These are phyloP conservation scores for Durusdinium trenchii DNA, from an alignment of 73 alveolate species.

Conservation along the genomic window DNA sequence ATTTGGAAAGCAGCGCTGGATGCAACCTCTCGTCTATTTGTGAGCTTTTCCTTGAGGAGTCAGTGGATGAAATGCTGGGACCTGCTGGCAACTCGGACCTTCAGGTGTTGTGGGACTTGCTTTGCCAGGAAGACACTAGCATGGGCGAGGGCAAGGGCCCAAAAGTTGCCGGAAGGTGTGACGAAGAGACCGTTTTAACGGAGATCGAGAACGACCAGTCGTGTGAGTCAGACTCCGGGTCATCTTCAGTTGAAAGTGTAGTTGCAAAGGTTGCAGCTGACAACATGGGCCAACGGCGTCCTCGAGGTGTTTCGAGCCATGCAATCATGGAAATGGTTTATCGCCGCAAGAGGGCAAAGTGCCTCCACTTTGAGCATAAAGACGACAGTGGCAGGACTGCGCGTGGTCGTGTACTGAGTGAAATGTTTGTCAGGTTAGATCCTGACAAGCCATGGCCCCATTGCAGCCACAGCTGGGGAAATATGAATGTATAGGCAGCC, in stretches of 20 bases:
- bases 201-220: too few relatives aligned
- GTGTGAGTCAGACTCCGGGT: background rate
- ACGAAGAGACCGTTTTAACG: background rate
- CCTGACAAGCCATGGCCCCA: slow-evolving; percentile 43
- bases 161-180: background rate
- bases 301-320: background rate
- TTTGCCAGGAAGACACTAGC: too few relatives aligned
- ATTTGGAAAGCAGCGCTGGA: background rate
- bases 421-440: background rate
- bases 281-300: too few relatives aligned
- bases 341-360: background rate
- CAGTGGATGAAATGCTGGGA: background rate
- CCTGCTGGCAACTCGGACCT: background rate
- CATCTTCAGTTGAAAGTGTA: background rate
- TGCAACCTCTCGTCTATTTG: background rate
- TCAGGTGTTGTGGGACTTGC: background rate
- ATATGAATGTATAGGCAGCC: too few relatives aligned
- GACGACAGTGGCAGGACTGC: background rate
- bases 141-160: too few relatives aligned
- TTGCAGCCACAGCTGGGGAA: too few relatives aligned
- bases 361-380: background rate
- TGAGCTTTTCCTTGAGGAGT: background rate
- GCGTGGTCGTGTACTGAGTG: background rate
- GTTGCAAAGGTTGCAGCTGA: background rate
- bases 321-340: background rate